Evolutionary conservation across 345 rosid genomes (phyloP).

Genomic region (Eucalyptus cladocalyx): DNA sequence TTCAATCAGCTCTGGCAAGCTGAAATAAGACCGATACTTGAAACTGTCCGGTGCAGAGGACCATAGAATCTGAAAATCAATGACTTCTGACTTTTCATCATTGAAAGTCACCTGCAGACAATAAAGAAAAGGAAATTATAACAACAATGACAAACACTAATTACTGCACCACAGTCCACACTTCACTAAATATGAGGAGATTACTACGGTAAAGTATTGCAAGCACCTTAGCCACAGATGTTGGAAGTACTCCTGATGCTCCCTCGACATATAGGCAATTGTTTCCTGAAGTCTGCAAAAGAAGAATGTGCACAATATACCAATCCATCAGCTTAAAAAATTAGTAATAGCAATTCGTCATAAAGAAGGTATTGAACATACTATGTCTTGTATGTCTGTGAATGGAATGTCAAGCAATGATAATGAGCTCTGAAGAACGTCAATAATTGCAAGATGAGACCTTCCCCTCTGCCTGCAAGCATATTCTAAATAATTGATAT

Average conservation of each 20-base stretch:
- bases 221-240: slow-evolving; percentile 81
- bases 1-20: slow-evolving; percentile 80
- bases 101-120: slow-evolving; percentile 65
- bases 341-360: neutral
- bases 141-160: neutral
- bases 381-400: slow-evolving; percentile 75
- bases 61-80: slow-evolving; percentile 68
- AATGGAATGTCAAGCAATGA: slow-evolving; percentile 78
- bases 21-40: slow-evolving; percentile 54
- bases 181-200: neutral
- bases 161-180: neutral
- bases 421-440: slow-evolving; percentile 46
- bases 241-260: slow-evolving; percentile 74
- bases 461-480: slow-evolving; percentile 80
- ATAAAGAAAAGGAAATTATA: neutral
- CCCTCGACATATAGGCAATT: slow-evolving; percentile 71
- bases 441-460: slow-evolving; percentile 73
- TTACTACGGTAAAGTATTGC: neutral
- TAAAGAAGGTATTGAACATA: slow-evolving; percentile 10
- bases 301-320: neutral
- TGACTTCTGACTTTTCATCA: slow-evolving; percentile 19
- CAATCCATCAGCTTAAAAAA: neutral
- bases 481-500: neutral
- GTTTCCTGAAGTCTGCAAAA: slow-evolving; percentile 49
- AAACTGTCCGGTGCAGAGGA: slow-evolving; percentile 71